Percentiles rank a stretch among this genome's conserved stretches.
These are phyloP conservation scores for Eucalyptus cloeziana DNA, from an alignment of 345 rosid genomes.

Conservation along the genomic window DNA sequence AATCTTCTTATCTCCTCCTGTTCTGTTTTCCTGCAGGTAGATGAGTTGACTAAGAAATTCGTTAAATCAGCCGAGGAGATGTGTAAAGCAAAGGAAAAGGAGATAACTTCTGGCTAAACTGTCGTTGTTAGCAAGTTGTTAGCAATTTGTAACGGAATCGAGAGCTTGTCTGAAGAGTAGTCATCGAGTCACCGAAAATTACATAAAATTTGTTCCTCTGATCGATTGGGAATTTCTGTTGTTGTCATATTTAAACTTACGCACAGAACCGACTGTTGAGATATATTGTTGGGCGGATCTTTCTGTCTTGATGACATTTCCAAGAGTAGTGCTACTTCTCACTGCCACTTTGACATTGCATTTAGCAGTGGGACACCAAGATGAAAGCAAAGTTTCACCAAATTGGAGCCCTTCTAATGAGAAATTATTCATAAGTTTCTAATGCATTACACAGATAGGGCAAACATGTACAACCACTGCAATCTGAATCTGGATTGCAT, in stretches of 20 bases:
- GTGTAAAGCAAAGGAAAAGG: constrained; percentile 92
- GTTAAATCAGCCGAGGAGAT: constrained; percentile 78
- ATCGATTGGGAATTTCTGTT: neutral
- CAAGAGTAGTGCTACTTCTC: neutral
- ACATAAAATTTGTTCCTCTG: neutral
- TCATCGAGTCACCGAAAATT: neutral
- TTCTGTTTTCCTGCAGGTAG: constrained; percentile 27
- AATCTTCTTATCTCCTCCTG: neutral
- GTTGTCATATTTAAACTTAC: neutral
- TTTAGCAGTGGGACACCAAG: neutral
- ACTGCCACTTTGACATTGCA: neutral
- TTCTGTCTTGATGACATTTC: neutral
- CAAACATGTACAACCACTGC: neutral
- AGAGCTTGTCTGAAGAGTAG: neutral
- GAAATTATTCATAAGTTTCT: neutral
- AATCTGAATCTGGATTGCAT: neutral
- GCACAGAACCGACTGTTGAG: neutral
- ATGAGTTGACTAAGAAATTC: constrained; percentile 75
- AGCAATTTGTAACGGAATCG: neutral
- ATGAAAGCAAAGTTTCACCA: neutral
- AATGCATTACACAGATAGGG: neutral
- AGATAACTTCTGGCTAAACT: constrained; percentile 55
- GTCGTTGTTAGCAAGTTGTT: neutral
- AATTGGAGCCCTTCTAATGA: neutral
- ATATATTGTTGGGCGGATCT: neutral